Evolutionary conservation across 2,329 filamentous ascomycete genomes (phyloP), one percentile per base, ranked within the genome.

Genomic region (Penicillium rolfsii): DNA sequence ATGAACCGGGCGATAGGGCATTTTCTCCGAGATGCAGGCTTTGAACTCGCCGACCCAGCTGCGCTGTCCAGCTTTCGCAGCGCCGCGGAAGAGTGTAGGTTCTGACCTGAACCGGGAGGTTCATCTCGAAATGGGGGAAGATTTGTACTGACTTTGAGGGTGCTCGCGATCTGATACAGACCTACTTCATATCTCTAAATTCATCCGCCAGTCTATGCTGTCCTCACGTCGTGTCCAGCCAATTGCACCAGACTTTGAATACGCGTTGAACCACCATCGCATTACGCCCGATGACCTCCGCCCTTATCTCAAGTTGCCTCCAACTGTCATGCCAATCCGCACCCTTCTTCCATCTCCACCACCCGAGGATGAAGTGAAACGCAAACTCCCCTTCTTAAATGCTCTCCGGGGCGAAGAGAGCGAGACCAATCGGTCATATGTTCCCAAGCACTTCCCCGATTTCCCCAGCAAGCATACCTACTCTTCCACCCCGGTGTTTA

Each of bases 401-500:
- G 77, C 82, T 3, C 72, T 87, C 14, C 83, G 81, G 26, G 80
- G 78, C 46, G 77, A 77, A 52, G 73, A 75, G 48, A 79, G 83
- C 57, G 78, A 80, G 48, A 77, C 78, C 49, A 80, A 77, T 52
- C 79, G 79, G 66, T 70, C 76, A 19, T 87, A 86, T 70, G 84
- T 88, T 59, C 85, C 86, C 1, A 76, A 77, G 53, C 84, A 88
- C 62, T 86, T 89, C 61, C 87, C 87, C 2, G 75, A 81, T 24
- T 83, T 88, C 43, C 87, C 87, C 7, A 86, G 86, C 53, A 84
- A 82, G 70, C 87, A 89, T 72, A 87, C 87, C 0, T 90, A 86
- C 76, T 83, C 83, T 65, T 75, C 82, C 28, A 88, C 87, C 1
- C 79, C 85, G 0, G 83, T 88, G 4, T 87, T 82, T 63, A 82